Percentiles rank a stretch among this genome's conserved stretches.
These are phyloP conservation scores for Lumnitzera racemosa DNA, from an alignment of 345 rosid genomes.

Conservation along the genomic window DNA sequence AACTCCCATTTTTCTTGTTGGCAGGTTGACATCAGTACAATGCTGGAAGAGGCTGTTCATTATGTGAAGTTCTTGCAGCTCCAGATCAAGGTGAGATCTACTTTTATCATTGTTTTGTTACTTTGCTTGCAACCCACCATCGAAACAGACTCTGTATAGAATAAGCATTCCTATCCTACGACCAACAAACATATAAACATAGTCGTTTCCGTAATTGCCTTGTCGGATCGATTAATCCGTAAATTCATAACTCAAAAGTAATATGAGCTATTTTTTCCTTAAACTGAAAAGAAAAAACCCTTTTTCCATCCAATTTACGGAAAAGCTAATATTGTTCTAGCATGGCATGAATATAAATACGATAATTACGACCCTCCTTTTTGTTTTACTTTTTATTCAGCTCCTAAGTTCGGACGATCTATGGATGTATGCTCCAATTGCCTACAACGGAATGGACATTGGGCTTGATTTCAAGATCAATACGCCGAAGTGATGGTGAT, in stretches of 20 bases:
- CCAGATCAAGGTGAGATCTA: constrained; percentile 62
- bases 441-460: constrained; percentile 76
- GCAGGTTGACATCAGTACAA: constrained; percentile 81
- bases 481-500: constrained; percentile 13
- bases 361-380: neutral
- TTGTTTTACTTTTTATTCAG: constrained; percentile 19
- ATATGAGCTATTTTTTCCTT: too few species aligned
- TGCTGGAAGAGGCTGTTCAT: constrained; percentile 88
- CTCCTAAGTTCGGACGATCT: constrained; percentile 76
- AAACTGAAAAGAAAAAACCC: too few species aligned
- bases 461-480: constrained; percentile 49
- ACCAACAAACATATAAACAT: too few species aligned
- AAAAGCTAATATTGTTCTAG: neutral
- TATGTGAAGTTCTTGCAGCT: constrained; percentile 81
- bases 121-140: too few species aligned
- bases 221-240: too few species aligned
- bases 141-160: too few species aligned
- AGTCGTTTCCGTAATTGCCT: too few species aligned
- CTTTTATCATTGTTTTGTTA: too few species aligned
- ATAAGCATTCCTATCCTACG: too few species aligned
- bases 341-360: neutral
- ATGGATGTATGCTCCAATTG: constrained; percentile 92
- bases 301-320: neutral
- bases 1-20: neutral
- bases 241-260: too few species aligned